Conservation (phyloP, 179 eudicot genomes). For the Actinidia polygama region DNA sequence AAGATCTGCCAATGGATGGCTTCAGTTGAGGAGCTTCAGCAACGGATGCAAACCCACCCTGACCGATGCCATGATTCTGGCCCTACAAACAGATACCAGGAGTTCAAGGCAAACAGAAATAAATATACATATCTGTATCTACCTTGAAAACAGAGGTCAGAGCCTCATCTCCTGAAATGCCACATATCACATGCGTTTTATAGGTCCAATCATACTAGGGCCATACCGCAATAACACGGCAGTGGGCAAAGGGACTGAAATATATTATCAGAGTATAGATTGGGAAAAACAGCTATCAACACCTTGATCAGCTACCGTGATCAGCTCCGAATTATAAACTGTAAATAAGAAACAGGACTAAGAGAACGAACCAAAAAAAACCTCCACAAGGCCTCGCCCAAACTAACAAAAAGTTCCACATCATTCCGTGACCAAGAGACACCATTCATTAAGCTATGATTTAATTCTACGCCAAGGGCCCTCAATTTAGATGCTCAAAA, state of each 20-base stretch:
- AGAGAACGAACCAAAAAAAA: not conserved
- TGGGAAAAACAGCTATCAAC: not conserved
- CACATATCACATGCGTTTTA: not conserved
- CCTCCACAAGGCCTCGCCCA: not conserved
- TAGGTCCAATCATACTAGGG: not conserved
- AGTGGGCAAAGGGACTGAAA: not conserved
- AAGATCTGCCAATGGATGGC: slow-evolving; percentile 43
- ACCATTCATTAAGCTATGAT: not conserved
- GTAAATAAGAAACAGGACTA: not conserved
- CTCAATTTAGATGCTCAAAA: not conserved
- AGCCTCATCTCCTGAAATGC: not conserved
- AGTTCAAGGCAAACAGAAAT: slow-evolving; percentile 9
- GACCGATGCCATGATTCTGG: slow-evolving; percentile 37
- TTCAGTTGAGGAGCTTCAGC: slow-evolving; percentile 46
- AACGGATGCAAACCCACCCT: too few relatives aligned
- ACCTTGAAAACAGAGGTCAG: not conserved
- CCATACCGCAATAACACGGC: not conserved
- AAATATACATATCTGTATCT: too few relatives aligned
- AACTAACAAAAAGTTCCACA: not conserved
- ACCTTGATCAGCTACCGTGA: not conserved
- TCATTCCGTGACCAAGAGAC: too few relatives aligned
- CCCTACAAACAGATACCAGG: slow-evolving; percentile 38
- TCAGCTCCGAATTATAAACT: not conserved
- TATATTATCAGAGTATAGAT: not conserved
- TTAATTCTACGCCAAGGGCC: not conserved